phyloP scores from a whole-genome alignment of 768 basidiomycete genomes.

The Termitomyces sp. region DNA sequence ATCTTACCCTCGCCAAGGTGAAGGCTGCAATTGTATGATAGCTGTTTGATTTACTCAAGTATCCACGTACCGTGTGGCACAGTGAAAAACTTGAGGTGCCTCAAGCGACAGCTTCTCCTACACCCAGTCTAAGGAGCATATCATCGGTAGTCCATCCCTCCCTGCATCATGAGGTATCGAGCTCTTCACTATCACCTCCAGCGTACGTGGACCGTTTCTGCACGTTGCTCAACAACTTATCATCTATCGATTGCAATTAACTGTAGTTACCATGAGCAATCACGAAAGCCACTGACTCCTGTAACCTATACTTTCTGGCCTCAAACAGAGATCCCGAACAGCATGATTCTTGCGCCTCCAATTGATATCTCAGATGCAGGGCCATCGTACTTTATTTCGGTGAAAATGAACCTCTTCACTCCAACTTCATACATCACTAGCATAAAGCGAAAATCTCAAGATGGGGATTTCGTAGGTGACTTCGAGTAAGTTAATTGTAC shows the following conservation, averaged over 20 bases:
- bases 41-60: neutral
- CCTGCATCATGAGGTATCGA: conserved; percentile 21
- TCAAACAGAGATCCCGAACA: conserved; percentile 32
- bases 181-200: conserved; percentile 25
- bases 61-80: neutral
- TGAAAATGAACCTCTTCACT: conserved; percentile 49
- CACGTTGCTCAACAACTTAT: neutral
- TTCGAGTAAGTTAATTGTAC: conserved; percentile 46
- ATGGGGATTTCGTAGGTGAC: conserved; percentile 45
- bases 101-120: conserved; percentile 13
- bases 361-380: conserved; percentile 25
- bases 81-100: conserved; percentile 19
- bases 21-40: neutral
- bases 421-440: conserved; percentile 48
- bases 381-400: conserved; percentile 43
- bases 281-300: conserved; percentile 27
- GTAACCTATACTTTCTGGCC: conserved; percentile 41
- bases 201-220: conserved; percentile 19
- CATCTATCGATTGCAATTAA: too few species aligned
- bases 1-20: conserved; percentile 25
- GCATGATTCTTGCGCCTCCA: conserved; percentile 38
- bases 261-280: conserved; percentile 12
- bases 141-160: conserved; percentile 28
- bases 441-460: conserved; percentile 36
- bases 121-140: conserved; percentile 20